Evolutionary conservation across 306 rosid species (phyloP).

Genomic region (Lathyrus oleraceus): DNA sequence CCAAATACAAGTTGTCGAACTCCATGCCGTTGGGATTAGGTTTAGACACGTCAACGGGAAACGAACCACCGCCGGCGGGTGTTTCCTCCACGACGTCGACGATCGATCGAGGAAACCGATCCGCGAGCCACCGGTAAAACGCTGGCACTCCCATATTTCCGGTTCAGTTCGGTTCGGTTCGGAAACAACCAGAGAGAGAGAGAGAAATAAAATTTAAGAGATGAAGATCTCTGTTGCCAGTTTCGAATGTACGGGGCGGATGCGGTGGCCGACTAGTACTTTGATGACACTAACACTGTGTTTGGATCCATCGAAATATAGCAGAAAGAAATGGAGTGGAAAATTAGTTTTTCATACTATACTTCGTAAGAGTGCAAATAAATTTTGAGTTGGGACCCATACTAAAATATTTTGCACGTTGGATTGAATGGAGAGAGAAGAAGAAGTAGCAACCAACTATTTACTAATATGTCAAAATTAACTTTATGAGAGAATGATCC

Average conservation of each 20-base stretch:
- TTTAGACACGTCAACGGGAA: conserved; percentile 58
- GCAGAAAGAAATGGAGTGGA: neutral
- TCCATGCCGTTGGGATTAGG: conserved; percentile 93
- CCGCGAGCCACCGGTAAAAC: conserved; percentile 97
- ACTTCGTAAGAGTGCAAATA: too few species aligned
- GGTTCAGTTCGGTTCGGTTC: conserved; percentile 45
- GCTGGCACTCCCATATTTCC: conserved; percentile 92
- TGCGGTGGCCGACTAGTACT: conserved; percentile 33
- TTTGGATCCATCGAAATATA: neutral
- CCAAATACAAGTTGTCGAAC: conserved; percentile 88
- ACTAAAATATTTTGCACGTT: too few species aligned
- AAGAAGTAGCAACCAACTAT: too few species aligned
- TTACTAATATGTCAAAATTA: too few species aligned
- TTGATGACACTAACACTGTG: neutral
- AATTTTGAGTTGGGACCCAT: too few species aligned
- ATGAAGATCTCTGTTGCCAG: conserved; percentile 46
- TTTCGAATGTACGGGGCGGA: conserved; percentile 37
- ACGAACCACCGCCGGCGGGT: conserved; percentile 38
- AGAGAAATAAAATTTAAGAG: neutral
- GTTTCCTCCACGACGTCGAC: conserved; percentile 80
- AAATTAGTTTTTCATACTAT: neutral
- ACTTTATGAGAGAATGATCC: too few species aligned
- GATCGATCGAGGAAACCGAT: conserved; percentile 84
- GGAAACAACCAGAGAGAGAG: neutral
- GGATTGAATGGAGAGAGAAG: too few species aligned